A percentile compares a stretch with the other conserved stretches of the same genome.
Evolutionary conservation across 805 yeast species (phyloP).

Genomic region (Pichia thaimueangensis): DNA sequence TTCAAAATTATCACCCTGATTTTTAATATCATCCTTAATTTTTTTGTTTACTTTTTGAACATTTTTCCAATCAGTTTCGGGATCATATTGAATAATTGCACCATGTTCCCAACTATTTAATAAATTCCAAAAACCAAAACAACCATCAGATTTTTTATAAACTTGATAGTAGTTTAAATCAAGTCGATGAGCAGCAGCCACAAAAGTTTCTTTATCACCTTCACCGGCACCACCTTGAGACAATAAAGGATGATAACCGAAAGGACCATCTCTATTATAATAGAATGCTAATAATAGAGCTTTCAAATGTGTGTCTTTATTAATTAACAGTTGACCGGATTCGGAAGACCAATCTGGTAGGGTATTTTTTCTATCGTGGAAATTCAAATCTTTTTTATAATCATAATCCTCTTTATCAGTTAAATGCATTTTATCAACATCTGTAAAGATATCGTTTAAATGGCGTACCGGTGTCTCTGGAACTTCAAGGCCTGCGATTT

Average conservation of each 20-base stretch:
- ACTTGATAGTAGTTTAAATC: slow-evolving; percentile 44
- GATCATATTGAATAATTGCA: slow-evolving; percentile 28
- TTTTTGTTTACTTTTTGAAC: slow-evolving; percentile 7
- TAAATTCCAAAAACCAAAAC: slow-evolving; percentile 23
- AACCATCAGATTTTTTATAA: slow-evolving; percentile 27
- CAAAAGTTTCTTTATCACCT: slow-evolving; percentile 72
- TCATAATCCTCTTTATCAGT: slow-evolving; percentile 18
- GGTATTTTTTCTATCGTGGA: slow-evolving; percentile 54
- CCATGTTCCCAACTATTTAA: slow-evolving; percentile 28
- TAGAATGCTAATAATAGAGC: slow-evolving; percentile 56
- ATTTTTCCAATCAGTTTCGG: slow-evolving; percentile 18
- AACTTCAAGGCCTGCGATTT: slow-evolving; percentile 41
- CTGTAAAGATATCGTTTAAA: slow-evolving; percentile 22
- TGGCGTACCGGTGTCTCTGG: slow-evolving; percentile 35
- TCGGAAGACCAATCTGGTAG: slow-evolving; percentile 58
- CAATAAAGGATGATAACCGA: slow-evolving; percentile 51
- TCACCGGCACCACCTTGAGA: slow-evolving; percentile 66
- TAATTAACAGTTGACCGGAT: slow-evolving; percentile 59
- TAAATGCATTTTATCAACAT: slow-evolving; percentile 14
- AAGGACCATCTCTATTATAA: slow-evolving; percentile 61
- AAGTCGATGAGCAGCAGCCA: slow-evolving; percentile 53
- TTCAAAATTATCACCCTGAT: slow-evolving; percentile 4
- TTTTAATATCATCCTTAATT: slow-evolving; percentile 12
- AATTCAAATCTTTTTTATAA: slow-evolving; percentile 27
- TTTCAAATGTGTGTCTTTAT: slow-evolving; percentile 51